Conservation (phyloP, 495 filamentous ascomycete species). For the Immersiella caudata region DNA sequence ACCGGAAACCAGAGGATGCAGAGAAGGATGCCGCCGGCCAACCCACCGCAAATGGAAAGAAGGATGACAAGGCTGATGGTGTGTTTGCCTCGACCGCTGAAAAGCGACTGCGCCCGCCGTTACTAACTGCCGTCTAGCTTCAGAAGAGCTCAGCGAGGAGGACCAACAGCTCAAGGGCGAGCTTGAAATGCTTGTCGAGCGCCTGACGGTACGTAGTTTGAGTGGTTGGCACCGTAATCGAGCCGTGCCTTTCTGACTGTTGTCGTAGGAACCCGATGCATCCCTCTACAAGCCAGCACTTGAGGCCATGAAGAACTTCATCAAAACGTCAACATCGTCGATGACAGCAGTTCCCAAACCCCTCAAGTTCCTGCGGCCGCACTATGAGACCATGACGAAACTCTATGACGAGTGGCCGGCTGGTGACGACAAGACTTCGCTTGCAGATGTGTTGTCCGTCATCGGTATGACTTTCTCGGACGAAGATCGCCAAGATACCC, state of each 20-base stretch:
- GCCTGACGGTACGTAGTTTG: conserved; percentile 72
- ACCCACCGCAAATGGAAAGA: conserved; percentile 71
- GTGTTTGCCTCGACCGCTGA: conserved; percentile 26
- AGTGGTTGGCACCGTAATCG: conserved; percentile 24
- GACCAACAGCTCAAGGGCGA: conserved; percentile 97
- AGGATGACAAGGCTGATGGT: conserved; percentile 61
- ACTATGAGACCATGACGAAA: conserved; percentile 84
- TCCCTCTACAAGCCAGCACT: conserved; percentile 88
- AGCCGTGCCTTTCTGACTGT: conserved; percentile 14
- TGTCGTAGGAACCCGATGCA: conserved; percentile 73
- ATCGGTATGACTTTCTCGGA: conserved; percentile 99
- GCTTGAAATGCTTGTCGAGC: conserved; percentile 97
- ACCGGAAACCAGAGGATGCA: conserved; percentile 65
- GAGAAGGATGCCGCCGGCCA: conserved; percentile 70
- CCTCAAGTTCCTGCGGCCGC: conserved; percentile 94
- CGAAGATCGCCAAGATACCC: conserved; percentile 89
- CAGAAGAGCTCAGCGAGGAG: conserved; percentile 91
- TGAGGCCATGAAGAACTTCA: conserved; percentile 93
- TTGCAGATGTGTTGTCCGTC: conserved; percentile 95
- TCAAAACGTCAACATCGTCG: conserved; percentile 97
- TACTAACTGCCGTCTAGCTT: conserved; percentile 38
- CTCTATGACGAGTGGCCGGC: conserved; percentile 86
- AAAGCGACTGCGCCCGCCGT: not conserved
- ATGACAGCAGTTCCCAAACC: conserved; percentile 99
- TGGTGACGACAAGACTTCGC: conserved; percentile 80